Evolutionary conservation across 345 rosid genomes (phyloP).

Genomic region (Populus pruinosa): DNA sequence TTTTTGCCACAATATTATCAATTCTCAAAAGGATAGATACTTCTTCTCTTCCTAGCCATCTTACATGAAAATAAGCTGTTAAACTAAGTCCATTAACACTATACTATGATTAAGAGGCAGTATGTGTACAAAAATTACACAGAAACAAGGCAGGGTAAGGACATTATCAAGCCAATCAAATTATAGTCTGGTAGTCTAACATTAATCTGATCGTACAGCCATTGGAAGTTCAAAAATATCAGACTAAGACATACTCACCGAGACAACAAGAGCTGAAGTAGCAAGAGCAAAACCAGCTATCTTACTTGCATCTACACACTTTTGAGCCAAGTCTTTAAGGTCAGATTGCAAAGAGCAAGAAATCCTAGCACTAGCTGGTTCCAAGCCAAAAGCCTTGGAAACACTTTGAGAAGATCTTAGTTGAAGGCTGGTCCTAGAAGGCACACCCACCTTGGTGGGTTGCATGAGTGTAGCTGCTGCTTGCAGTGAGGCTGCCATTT

Average conservation of each 20-base stretch:
- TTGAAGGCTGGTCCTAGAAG: conserved; percentile 36
- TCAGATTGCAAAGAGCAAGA: conserved; percentile 74
- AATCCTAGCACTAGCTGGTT: conserved; percentile 48
- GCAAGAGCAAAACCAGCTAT: conserved; percentile 88
- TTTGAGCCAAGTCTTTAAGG: conserved; percentile 63
- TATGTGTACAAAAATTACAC: too few species aligned
- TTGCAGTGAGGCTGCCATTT: conserved; percentile 88
- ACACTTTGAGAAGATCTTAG: conserved; percentile 49
- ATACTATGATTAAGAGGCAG: background rate
- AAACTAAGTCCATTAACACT: background rate
- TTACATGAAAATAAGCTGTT: background rate
- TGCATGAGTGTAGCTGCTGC: conserved; percentile 84
- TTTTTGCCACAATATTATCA: background rate
- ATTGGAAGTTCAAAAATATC: background rate
- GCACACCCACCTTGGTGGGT: conserved; percentile 56
- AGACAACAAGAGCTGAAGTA: conserved; percentile 90
- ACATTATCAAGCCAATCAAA: background rate
- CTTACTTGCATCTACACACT: conserved; percentile 69
- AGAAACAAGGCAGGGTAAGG: background rate
- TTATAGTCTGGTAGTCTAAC: background rate
- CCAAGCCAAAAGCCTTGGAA: conserved; percentile 60
- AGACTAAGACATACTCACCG: conserved; percentile 38
- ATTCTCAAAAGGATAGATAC: background rate
- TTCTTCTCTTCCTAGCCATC: background rate
- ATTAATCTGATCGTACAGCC: background rate